Evolutionary conservation across 805 yeast genomes (phyloP), one percentile per base, ranked within the genome.

Genomic region (Hagleromyces aurorensis): DNA sequence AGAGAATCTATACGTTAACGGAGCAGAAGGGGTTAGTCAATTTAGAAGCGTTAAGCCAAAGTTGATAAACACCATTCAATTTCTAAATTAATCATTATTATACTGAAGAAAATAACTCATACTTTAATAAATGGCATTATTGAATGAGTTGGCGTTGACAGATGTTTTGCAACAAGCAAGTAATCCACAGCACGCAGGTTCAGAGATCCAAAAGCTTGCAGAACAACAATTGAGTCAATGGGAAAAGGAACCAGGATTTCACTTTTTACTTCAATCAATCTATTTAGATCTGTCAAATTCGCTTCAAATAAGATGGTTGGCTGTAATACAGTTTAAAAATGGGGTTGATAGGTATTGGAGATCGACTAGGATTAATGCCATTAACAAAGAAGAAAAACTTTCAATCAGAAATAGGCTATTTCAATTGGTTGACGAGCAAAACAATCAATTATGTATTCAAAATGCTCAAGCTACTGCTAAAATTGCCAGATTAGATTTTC

Each of bases 311-410:
- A 64, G 97, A 46, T 86, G 95, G 94, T 61, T 87, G 15, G 86
- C 94, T 0, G 67, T 85, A 2, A 89, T 89, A 23, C 81, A 80
- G 40, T 75, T 89, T 56, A 89, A 91, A 49, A 89, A 89, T 54
- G 93, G 93, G 2, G 64, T 85, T 13, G 94, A 84, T 11, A 74
- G 71, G 48, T 74, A 73, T 47, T 89, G 98, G 97, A 65, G 96
- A 35, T 63, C 78, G 1, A 65, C 84, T 0, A 64, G 83, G 12
- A 58, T 65, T 19, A 59, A 71, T 37, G 64, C 73, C 1, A 67
- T 79, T 12, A 41, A 67, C 2, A 69, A 67, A 26, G 84, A 79
- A 11, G 96, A 86, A 47, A 89, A 86, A 50, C 37, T 37, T 0
- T 71, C 68, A 27, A 84, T 86, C 26, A 66, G 75, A 35, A 44